Evolutionary conservation across 352 stramenopile species (phyloP).

Genomic region (Phytophthora pinifolia): DNA sequence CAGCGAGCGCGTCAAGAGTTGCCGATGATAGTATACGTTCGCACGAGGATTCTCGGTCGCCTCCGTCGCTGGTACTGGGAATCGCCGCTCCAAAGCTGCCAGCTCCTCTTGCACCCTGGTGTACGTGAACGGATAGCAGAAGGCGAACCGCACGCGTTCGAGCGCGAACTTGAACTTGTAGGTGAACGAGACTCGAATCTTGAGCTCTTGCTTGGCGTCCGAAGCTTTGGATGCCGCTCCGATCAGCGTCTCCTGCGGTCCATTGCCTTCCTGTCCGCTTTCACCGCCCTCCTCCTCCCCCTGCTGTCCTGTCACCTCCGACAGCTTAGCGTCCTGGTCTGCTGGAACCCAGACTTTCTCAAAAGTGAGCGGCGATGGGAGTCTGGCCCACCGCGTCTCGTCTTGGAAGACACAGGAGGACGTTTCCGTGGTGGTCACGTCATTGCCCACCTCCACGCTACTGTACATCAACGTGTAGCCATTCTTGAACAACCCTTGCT

Average conservation of each 20-base stretch:
- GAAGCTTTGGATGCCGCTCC: background rate
- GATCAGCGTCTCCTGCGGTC: slow-evolving; percentile 4
- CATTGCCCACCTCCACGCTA: slow-evolving; percentile 33
- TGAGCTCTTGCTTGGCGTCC: slow-evolving; percentile 31
- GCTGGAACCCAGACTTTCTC: slow-evolving; percentile 34
- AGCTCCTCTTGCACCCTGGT: slow-evolving; percentile 59
- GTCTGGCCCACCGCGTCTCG: slow-evolving; percentile 36
- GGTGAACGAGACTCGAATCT: slow-evolving; percentile 59
- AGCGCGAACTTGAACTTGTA: slow-evolving; percentile 55
- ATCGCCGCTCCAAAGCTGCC: slow-evolving; percentile 34
- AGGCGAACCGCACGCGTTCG: slow-evolving; percentile 78
- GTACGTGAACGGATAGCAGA: slow-evolving; percentile 86
- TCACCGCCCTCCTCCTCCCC: slow-evolving; percentile 1
- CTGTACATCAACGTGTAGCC: slow-evolving; percentile 80
- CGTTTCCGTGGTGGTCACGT: slow-evolving; percentile 10
- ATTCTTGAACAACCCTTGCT: slow-evolving; percentile 70
- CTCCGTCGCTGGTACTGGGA: slow-evolving; percentile 6
- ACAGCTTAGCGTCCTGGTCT: background rate
- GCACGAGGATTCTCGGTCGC: background rate
- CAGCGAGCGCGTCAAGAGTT: slow-evolving; percentile 72
- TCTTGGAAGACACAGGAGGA: slow-evolving; percentile 52
- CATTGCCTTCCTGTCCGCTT: slow-evolving; percentile 32
- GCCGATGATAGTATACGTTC: slow-evolving; percentile 82
- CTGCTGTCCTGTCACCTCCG: background rate
- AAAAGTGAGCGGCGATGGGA: slow-evolving; percentile 40